phyloP scores from a whole-genome alignment of 208 protist species.

The Leishmania martiniquensis region DNA sequence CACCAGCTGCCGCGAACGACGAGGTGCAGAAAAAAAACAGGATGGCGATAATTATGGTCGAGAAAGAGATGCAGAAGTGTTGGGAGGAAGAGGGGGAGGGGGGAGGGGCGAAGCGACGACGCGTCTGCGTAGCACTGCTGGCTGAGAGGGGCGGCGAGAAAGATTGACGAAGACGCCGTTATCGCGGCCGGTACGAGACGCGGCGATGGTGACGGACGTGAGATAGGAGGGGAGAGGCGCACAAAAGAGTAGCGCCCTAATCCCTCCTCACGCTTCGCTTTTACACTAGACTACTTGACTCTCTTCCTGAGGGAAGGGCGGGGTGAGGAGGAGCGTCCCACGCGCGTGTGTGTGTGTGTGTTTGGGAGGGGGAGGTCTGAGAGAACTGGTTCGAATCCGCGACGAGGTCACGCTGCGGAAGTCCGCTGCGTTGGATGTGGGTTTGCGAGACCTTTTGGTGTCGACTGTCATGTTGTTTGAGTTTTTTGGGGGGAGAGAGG shows the following conservation, averaged over 20 bases:
- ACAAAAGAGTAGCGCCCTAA: not conserved
- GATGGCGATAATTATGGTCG: not conserved
- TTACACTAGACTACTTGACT: not conserved
- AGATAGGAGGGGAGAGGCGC: not conserved
- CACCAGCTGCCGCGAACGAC: not conserved
- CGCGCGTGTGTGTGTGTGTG: not conserved
- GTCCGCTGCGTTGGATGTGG: not conserved
- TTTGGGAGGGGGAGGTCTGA: too few relatives aligned
- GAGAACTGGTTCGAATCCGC: not conserved
- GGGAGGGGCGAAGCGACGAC: not conserved
- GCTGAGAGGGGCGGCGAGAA: not conserved
- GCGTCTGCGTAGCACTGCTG: not conserved
- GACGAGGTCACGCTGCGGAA: not conserved
- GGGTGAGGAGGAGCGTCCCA: too few relatives aligned
- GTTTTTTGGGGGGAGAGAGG: not conserved
- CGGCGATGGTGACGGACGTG: not conserved
- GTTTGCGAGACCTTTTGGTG: not conserved
- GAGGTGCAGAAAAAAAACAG: not conserved
- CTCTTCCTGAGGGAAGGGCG: not conserved
- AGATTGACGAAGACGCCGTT: not conserved
- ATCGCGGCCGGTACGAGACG: not conserved
- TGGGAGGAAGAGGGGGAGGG: too few relatives aligned
- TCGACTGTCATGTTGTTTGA: not conserved
- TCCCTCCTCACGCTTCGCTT: not conserved
- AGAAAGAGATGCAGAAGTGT: not conserved